Evolutionary conservation across 768 basidiomycete species (phyloP).

Genomic region (Ramaria rubella): DNA sequence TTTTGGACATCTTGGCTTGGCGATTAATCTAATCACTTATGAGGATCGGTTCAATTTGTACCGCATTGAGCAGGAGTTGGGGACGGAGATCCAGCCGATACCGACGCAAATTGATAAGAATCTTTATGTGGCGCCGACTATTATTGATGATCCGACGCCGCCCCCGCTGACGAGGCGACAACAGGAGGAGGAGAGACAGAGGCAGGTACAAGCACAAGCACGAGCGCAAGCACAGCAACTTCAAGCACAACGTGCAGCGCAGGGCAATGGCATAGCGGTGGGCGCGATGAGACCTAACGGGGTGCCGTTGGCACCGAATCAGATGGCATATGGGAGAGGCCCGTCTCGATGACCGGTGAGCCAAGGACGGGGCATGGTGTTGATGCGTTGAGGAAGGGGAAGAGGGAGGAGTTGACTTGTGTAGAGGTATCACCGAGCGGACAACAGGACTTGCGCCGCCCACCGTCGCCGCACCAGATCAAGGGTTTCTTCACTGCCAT

Average conservation of each 20-base stretch:
- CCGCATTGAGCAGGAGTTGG: constrained; percentile 96
- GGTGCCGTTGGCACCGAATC: neutral
- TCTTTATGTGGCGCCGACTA: constrained; percentile 83
- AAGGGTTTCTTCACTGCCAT: constrained; percentile 1
- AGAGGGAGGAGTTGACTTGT: neutral
- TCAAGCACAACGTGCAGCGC: constrained; percentile 1
- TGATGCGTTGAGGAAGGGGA: neutral
- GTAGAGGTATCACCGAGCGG: neutral
- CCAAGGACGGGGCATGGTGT: neutral
- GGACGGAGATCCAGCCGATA: constrained; percentile 96
- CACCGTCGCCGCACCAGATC: neutral
- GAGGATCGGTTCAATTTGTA: constrained; percentile 98
- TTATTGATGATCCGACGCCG: constrained; percentile 29
- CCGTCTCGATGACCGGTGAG: constrained; percentile 2
- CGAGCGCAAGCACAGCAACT: neutral
- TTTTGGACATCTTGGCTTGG: constrained; percentile 94
- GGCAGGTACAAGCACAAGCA: constrained; percentile 1
- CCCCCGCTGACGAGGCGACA: constrained; percentile 3
- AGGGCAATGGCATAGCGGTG: constrained; percentile 3
- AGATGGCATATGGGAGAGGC: constrained; percentile 1
- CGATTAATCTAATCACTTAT: constrained; percentile 96
- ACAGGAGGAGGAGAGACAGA: constrained; percentile 7
- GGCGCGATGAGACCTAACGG: neutral
- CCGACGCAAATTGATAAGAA: constrained; percentile 86
- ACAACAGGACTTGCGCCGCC: neutral